Percentiles rank a stretch among this genome's conserved stretches.
These are phyloP conservation scores for Hirschioporus abietinus DNA, from an alignment of 768 basidiomycete genomes.

Conservation along the genomic window DNA sequence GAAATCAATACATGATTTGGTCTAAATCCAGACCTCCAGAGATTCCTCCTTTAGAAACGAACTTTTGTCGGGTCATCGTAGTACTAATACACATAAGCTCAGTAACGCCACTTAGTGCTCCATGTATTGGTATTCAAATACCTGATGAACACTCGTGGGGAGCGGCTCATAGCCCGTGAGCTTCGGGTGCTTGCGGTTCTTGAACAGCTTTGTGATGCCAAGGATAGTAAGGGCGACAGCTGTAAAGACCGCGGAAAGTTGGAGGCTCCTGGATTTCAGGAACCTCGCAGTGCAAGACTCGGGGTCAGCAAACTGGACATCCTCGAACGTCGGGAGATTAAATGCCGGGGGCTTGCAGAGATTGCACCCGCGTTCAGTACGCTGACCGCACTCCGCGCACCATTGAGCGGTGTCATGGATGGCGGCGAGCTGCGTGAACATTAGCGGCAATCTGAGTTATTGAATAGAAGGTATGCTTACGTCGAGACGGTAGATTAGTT, in stretches of 20 bases:
- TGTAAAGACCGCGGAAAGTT: neutral
- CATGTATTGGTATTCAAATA: neutral
- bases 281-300: neutral
- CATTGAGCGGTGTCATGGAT: constrained; percentile 11
- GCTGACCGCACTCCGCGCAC: constrained; percentile 14
- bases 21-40: neutral
- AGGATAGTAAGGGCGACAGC: neutral
- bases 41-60: neutral
- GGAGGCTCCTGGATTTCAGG: neutral
- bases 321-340: neutral
- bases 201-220: constrained; percentile 1
- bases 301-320: neutral
- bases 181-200: neutral
- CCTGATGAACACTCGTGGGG: neutral
- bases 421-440: constrained; percentile 10
- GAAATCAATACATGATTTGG: neutral
- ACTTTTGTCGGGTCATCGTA: neutral
- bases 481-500: constrained; percentile 81
- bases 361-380: constrained; percentile 9
- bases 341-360: constrained; percentile 2
- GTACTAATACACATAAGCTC: neutral
- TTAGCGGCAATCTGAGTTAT: neutral
- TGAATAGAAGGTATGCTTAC: constrained; percentile 30
- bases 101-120: neutral
- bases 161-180: neutral